These are phyloP conservation scores for Cytidiella melzeri DNA, from an alignment of 768 basidiomycete species.

Conservation along the genomic window DNA sequence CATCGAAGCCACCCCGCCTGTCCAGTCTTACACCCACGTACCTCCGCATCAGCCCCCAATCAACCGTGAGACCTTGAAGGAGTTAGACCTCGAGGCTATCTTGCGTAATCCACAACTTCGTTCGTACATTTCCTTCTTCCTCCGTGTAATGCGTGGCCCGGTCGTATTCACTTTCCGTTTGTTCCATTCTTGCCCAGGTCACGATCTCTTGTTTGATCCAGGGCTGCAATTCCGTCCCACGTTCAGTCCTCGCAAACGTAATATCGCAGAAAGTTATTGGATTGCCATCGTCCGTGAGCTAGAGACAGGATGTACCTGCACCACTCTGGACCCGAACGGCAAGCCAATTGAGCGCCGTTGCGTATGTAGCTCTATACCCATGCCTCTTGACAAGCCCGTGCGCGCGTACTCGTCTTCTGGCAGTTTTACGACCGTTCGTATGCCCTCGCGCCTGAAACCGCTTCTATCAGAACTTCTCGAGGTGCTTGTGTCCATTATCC, in stretches of 20 bases:
- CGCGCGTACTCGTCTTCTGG: slow-evolving; percentile 31
- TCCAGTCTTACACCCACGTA: slow-evolving; percentile 43
- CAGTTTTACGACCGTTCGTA: slow-evolving; percentile 50
- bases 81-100: slow-evolving; percentile 81
- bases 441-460: slow-evolving; percentile 64
- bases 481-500: slow-evolving; percentile 79
- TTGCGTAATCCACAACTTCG: slow-evolving; percentile 88
- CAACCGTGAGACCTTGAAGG: slow-evolving; percentile 76
- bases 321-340: slow-evolving; percentile 61
- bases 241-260: slow-evolving; percentile 64
- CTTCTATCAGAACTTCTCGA: slow-evolving; percentile 74
- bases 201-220: slow-evolving; percentile 86
- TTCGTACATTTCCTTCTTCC: slow-evolving; percentile 36
- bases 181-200: slow-evolving; percentile 41
- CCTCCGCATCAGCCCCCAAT: slow-evolving; percentile 71
- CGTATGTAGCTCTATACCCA: slow-evolving; percentile 34
- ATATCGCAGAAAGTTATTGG: slow-evolving; percentile 81
- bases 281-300: slow-evolving; percentile 72
- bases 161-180: slow-evolving; percentile 14
- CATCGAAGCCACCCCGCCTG: slow-evolving; percentile 24
- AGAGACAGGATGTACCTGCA: slow-evolving; percentile 76
- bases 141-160: slow-evolving; percentile 8
- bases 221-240: slow-evolving; percentile 79
- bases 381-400: slow-evolving; percentile 34
- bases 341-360: slow-evolving; percentile 33